A percentile compares a stretch with the other conserved stretches of the same genome.
Conservation (phyloP, 768 basidiomycete species). For the Termitomyces eurrhizus region DNA sequence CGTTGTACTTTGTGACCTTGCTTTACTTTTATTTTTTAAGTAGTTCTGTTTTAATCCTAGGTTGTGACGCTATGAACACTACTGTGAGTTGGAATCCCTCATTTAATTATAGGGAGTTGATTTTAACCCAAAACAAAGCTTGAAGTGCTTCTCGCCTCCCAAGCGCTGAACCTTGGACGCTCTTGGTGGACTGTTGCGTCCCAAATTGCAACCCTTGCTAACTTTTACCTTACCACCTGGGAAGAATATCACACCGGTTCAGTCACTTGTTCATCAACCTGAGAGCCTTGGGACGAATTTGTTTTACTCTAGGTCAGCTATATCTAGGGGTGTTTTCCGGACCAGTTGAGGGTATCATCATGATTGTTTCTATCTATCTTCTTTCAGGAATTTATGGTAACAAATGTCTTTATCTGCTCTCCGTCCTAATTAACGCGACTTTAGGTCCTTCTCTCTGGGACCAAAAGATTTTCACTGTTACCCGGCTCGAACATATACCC, state of each 20-base stretch:
- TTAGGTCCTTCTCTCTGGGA: conserved; percentile 83
- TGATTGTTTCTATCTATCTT: conserved; percentile 74
- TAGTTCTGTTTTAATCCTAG: conserved; percentile 30
- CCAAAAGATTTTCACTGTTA: conserved; percentile 55
- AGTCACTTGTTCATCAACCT: conserved; percentile 7
- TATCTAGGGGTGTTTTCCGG: conserved; percentile 94
- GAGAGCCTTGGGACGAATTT: neutral
- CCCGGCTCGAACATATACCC: conserved; percentile 49
- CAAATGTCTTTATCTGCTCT: conserved; percentile 14
- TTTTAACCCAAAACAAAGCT: conserved; percentile 43
- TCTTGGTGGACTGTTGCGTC: conserved; percentile 98
- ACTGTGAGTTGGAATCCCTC: conserved; percentile 47
- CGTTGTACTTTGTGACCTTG: conserved; percentile 11
- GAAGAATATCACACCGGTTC: conserved; percentile 84
- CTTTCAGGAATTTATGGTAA: conserved; percentile 75
- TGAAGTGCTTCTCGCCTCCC: conserved; percentile 76
- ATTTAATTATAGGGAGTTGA: neutral
- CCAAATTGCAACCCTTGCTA: conserved; percentile 70
- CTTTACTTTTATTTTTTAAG: neutral
- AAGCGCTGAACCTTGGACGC: conserved; percentile 86
- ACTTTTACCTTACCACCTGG: conserved; percentile 83
- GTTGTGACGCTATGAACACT: conserved; percentile 93
- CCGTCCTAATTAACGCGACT: neutral
- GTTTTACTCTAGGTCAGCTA: conserved; percentile 55
- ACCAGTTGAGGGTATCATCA: conserved; percentile 92